Evolutionary conservation across 2,329 filamentous ascomycete genomes (phyloP), one percentile per base, ranked within the genome.

Genomic region (Neocatenulostroma microsporum): DNA sequence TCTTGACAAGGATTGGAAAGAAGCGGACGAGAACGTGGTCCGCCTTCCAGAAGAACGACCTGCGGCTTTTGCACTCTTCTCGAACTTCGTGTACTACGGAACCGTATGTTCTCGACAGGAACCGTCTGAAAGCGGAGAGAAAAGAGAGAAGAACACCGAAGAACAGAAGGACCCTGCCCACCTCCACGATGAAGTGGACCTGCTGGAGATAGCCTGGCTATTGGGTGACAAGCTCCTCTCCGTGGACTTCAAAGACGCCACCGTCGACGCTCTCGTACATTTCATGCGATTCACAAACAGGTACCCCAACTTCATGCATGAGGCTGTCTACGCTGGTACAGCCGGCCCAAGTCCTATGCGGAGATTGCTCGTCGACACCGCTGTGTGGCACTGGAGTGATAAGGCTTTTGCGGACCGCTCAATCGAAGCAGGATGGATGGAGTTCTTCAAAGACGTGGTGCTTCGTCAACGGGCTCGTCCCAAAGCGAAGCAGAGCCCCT

Each of bases 171-270:
- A n/a, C n/a, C n/a, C n/a, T n/a, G n/a, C n/a, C 13, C 18, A 15
- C 14, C 39, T 14, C 32, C 26, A 17, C 3, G 11, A 15, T 3
- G n/a, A n/a, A n/a, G n/a, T n/a, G n/a, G 7, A 30, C 28, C 13
- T 17, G 10, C 28, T 30, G 3, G 31, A 31, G 2, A 33, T 31
- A 5, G 29, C 34, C 10, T 54, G 46, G 36, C 24, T 47, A 2
- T 37, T 52, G 3, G 50, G 48, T 17, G 47, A 51, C 3, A 42
- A 44, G 26, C 17, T 53, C 1, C 28, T 44, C 10, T 48, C 49
- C 25, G 10, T 19, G 1, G 25, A 21, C 13, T 53, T 49, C 41
- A 50, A 46, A 30, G 49, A 55, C 30, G 34, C 37, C 3, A 23
- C 47, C 1, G 24, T 47, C 18, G 40, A 49, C 11, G 38, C 36